A percentile compares a stretch with the other conserved stretches of the same genome.
phyloP scores from a whole-genome alignment of 306 rosid genomes.

The Casuarina equisetifolia region DNA sequence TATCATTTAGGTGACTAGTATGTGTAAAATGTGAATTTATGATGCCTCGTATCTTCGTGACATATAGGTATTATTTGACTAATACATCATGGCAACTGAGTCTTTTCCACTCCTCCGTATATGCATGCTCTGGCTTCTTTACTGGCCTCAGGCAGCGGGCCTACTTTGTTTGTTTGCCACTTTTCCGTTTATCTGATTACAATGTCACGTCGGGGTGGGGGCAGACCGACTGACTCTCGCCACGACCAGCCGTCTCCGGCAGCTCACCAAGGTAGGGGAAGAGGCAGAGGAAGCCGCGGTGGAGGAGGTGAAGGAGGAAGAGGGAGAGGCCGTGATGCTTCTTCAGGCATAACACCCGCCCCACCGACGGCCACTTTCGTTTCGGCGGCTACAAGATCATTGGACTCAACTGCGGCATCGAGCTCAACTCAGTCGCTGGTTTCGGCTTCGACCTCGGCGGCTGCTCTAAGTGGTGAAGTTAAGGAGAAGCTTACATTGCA shows the following conservation, averaged over 20 bases:
- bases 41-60: too few relatives aligned
- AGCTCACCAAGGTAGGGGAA: background rate
- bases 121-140: too few relatives aligned
- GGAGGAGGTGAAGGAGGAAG: slow-evolving; percentile 9
- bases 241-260: slow-evolving; percentile 21
- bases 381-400: too few relatives aligned
- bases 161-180: background rate
- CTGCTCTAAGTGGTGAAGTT: background rate
- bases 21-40: too few relatives aligned
- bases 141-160: too few relatives aligned
- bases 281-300: background rate
- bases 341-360: background rate
- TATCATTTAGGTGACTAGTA: too few relatives aligned
- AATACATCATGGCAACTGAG: too few relatives aligned
- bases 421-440: slow-evolving; percentile 11
- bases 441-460: background rate
- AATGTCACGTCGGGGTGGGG: slow-evolving; percentile 34
- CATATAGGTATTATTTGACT: too few relatives aligned
- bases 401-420: background rate
- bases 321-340: slow-evolving; percentile 2
- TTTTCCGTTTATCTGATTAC: background rate
- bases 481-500: slow-evolving; percentile 30
- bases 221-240: slow-evolving; percentile 2
- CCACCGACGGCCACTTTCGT: too few relatives aligned
- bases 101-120: too few relatives aligned